These are phyloP conservation scores for Talaromyces borbonicus DNA, from an alignment of 495 filamentous ascomycete genomes.

Conservation along the genomic window DNA sequence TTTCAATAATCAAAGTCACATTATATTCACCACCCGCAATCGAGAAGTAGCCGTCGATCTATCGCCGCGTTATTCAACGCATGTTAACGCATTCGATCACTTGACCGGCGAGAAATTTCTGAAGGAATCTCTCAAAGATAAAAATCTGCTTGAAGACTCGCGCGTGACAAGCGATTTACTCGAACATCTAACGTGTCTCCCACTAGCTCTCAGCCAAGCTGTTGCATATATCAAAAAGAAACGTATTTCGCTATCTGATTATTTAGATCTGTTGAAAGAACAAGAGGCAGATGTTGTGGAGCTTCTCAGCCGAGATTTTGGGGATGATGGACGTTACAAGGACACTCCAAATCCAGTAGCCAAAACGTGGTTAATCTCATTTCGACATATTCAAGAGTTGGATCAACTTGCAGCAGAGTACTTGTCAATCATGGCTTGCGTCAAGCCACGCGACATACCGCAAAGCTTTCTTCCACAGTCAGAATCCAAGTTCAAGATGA, in stretches of 20 bases:
- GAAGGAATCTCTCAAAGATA: slow-evolving; percentile 19
- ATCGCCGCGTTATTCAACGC: slow-evolving; percentile 11
- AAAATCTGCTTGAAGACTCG: slow-evolving; percentile 13
- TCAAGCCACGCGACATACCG: slow-evolving; percentile 22
- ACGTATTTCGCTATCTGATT: slow-evolving; percentile 23
- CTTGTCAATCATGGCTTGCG: slow-evolving; percentile 33
- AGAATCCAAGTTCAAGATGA: slow-evolving; percentile 7
- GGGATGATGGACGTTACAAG: slow-evolving; percentile 31
- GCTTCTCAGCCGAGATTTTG: slow-evolving; percentile 42
- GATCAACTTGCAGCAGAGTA: slow-evolving; percentile 23
- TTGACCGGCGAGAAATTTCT: slow-evolving; percentile 8
- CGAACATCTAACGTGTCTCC: slow-evolving; percentile 21
- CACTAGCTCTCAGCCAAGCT: slow-evolving; percentile 33
- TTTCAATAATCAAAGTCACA: slow-evolving; percentile 16
- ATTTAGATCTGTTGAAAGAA: slow-evolving; percentile 32
- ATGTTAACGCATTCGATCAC: slow-evolving; percentile 20
- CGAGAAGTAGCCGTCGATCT: slow-evolving; percentile 14
- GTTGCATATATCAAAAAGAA: slow-evolving; percentile 36
- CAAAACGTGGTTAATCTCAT: slow-evolving; percentile 45
- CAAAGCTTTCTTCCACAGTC: slow-evolving; percentile 11
- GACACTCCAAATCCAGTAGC: slow-evolving; percentile 40
- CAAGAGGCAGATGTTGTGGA: slow-evolving; percentile 28
- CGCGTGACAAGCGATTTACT: slow-evolving; percentile 12
- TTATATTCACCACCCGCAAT: slow-evolving; percentile 31
- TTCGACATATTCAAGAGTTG: slow-evolving; percentile 31